phyloP scores from a whole-genome alignment of 73 alveolate genomes.

The Effrenium voratum region DNA sequence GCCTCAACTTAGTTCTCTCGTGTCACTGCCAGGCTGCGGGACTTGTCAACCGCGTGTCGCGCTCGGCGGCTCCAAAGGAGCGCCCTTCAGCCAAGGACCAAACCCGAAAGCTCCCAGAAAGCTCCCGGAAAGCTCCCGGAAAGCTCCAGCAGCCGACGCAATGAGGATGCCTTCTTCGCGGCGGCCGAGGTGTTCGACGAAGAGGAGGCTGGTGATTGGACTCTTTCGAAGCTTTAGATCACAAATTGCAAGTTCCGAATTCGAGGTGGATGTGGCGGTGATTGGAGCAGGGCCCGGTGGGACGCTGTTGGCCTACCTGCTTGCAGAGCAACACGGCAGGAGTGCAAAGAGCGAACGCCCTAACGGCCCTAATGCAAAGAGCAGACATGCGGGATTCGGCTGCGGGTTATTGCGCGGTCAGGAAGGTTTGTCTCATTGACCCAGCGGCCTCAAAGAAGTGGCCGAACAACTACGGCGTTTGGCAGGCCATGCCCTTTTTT shows the following conservation, averaged over 20 bases:
- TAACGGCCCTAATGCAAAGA: not conserved
- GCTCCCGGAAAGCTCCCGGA: not conserved
- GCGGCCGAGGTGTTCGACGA: slow-evolving; percentile 59
- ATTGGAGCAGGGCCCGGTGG: slow-evolving; percentile 94
- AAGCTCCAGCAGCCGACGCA: not conserved
- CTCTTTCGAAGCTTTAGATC: not conserved
- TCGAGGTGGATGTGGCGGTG: slow-evolving; percentile 68
- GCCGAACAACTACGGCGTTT: slow-evolving; percentile 94
- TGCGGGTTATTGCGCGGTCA: not conserved
- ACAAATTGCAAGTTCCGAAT: not conserved
- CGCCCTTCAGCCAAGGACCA: too few species aligned
- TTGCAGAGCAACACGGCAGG: slow-evolving; percentile 85
- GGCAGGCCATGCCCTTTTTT: slow-evolving; percentile 1
- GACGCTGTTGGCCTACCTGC: slow-evolving; percentile 63
- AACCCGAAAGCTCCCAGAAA: too few species aligned
- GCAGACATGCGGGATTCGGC: not conserved
- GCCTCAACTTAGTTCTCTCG: too few species aligned
- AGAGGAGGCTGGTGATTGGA: slow-evolving; percentile 22
- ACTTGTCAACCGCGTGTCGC: too few species aligned
- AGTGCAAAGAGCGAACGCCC: not conserved
- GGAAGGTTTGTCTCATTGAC: slow-evolving; percentile 81
- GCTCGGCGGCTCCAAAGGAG: too few species aligned
- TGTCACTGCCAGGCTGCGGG: too few species aligned
- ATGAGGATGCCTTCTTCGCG: slow-evolving; percentile 58
- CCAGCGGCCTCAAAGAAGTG: slow-evolving; percentile 44